These are phyloP conservation scores for Sphaerulina populicola DNA, from an alignment of 2,329 filamentous ascomycete species.

Conservation along the genomic window DNA sequence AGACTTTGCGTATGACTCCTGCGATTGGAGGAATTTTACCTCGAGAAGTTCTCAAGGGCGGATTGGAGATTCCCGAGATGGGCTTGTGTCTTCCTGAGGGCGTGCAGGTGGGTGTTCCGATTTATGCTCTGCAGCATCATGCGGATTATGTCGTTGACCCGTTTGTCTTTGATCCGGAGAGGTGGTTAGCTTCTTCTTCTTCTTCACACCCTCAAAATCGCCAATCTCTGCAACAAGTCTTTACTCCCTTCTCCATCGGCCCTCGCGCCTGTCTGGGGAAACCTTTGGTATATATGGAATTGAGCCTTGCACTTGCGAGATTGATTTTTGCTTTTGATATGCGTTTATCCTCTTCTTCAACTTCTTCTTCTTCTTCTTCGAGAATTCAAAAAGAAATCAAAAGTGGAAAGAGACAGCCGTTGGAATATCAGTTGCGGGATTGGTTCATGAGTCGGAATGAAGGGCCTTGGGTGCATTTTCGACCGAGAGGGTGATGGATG, in stretches of 20 bases:
- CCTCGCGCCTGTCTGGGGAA: constrained; percentile 66
- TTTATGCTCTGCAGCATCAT: constrained; percentile 35
- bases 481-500: no score
- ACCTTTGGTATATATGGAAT: constrained; percentile 25
- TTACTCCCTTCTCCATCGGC: constrained; percentile 65
- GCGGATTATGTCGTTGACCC: constrained; percentile 26
- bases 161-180: constrained; percentile 23
- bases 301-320: constrained; percentile 22
- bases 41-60: constrained; percentile 31
- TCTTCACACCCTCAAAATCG: constrained; percentile 5
- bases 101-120: constrained; percentile 30
- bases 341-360: background rate
- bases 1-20: constrained; percentile 42
- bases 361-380: no score
- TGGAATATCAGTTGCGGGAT: no score
- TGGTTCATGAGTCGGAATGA: no score
- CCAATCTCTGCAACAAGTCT: constrained; percentile 49
- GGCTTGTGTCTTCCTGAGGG: constrained; percentile 34
- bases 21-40: constrained; percentile 34
- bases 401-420: no score
- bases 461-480: no score
- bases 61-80: constrained; percentile 28
- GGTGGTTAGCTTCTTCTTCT: constrained; percentile 22
- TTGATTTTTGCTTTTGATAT: constrained; percentile 25
- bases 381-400: no score